phyloP scores from a whole-genome alignment of 129 eudicot species.

The Arctium lappa region DNA sequence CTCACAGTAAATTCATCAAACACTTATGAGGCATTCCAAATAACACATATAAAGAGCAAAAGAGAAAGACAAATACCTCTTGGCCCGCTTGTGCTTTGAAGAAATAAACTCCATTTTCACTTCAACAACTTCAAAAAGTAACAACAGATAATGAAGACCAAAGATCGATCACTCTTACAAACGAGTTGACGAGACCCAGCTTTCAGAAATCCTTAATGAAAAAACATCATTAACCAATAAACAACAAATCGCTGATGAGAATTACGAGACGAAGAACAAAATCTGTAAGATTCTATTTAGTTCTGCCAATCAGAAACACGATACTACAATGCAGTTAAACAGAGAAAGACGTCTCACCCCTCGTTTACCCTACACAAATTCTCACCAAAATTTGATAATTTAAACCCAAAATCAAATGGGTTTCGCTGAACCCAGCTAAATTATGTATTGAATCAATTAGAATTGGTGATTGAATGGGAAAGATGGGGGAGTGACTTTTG shows the following conservation, averaged over 20 bases:
- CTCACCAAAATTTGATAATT: conserved; percentile 9
- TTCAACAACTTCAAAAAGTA: conserved; percentile 23
- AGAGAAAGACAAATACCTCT: conserved; percentile 22
- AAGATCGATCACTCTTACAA: background rate
- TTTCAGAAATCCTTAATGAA: conserved; percentile 6
- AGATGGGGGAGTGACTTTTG: conserved; percentile 26
- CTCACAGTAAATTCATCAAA: conserved; percentile 12
- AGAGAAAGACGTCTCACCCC: conserved; percentile 33
- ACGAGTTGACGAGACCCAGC: background rate
- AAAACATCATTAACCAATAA: conserved; percentile 35
- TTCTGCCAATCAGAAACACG: conserved; percentile 32
- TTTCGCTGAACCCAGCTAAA: background rate
- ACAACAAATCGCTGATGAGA: conserved; percentile 28
- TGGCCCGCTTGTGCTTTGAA: conserved; percentile 30
- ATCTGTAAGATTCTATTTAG: conserved; percentile 23
- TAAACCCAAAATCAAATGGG: conserved; percentile 4
- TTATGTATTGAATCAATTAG: background rate
- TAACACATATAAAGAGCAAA: background rate
- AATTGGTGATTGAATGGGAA: conserved; percentile 24
- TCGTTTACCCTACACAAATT: conserved; percentile 12
- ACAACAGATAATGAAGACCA: background rate
- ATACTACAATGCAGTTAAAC: conserved; percentile 13
- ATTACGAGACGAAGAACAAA: conserved; percentile 28
- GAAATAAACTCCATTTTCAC: conserved; percentile 29
- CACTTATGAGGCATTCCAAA: background rate